A percentile compares a stretch with the other conserved stretches of the same genome.
Evolutionary conservation across 305 asterid genomes (phyloP).

Genomic region (Euphrasia arctica): DNA sequence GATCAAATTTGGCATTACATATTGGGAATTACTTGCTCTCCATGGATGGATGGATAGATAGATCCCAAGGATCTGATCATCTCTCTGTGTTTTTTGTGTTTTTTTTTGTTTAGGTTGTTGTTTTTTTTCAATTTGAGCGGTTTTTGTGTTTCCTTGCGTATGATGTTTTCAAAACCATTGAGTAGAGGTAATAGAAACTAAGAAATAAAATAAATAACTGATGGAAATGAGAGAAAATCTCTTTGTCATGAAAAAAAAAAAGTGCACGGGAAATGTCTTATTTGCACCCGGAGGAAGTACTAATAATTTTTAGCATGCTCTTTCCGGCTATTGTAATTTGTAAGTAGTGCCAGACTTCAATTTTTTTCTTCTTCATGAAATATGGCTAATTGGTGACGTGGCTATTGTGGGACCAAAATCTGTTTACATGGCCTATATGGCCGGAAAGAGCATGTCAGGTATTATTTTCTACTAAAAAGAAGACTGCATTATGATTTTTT

Average conservation of each 20-base stretch:
- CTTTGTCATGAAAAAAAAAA: not conserved
- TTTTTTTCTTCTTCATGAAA: too few species aligned
- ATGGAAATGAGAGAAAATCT: slow-evolving; percentile 38
- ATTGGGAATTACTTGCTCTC: slow-evolving; percentile 29
- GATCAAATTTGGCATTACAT: slow-evolving; percentile 2
- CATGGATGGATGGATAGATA: slow-evolving; percentile 19
- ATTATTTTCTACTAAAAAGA: too few species aligned
- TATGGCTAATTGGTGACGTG: too few species aligned
- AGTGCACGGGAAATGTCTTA: too few species aligned
- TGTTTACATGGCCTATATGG: too few species aligned
- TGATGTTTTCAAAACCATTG: slow-evolving; percentile 20
- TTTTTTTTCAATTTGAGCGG: slow-evolving; percentile 7
- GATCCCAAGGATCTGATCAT: slow-evolving; percentile 24
- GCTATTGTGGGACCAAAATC: too few species aligned
- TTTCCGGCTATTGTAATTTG: too few species aligned
- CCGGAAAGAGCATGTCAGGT: too few species aligned
- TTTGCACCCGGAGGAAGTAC: too few species aligned
- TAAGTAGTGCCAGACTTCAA: too few species aligned
- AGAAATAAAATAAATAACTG: not conserved
- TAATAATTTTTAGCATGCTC: too few species aligned
- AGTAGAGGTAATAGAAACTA: slow-evolving; percentile 6
- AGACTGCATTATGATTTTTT: too few species aligned
- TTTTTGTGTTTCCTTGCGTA: slow-evolving; percentile 14
- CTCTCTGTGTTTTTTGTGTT: not conserved
- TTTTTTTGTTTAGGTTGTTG: not conserved